phyloP scores from a whole-genome alignment of 257 asterid species.

The Lantana camara region DNA sequence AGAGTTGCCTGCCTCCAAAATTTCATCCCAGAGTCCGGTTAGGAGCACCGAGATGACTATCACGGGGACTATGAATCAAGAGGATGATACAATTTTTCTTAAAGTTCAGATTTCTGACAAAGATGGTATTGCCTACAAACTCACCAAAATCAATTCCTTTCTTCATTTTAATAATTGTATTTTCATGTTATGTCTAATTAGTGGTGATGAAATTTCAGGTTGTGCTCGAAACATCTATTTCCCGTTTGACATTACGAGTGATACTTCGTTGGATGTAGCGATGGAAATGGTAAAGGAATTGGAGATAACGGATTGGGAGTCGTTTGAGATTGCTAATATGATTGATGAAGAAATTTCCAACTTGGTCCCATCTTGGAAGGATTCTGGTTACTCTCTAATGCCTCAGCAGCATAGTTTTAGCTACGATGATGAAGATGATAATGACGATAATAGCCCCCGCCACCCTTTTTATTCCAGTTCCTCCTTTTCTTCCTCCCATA shows the following conservation, averaged over 20 bases:
- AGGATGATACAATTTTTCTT: slow-evolving; percentile 68
- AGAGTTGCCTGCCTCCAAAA: slow-evolving; percentile 24
- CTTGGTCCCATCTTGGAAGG: slow-evolving; percentile 58
- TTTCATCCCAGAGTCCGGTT: slow-evolving; percentile 24
- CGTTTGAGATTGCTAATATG: slow-evolving; percentile 76
- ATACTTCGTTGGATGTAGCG: slow-evolving; percentile 74
- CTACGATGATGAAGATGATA: slow-evolving; percentile 50
- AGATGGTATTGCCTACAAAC: slow-evolving; percentile 44
- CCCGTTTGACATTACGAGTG: slow-evolving; percentile 65
- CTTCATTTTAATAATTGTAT: too few relatives aligned
- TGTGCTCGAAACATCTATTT: slow-evolving; percentile 56
- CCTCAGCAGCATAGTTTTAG: slow-evolving; percentile 50
- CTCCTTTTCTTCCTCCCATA: slow-evolving; percentile 61
- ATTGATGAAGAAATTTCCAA: slow-evolving; percentile 60
- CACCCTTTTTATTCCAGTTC: slow-evolving; percentile 54
- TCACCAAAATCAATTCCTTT: not conserved
- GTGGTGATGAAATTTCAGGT: slow-evolving; percentile 41
- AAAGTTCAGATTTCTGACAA: slow-evolving; percentile 65
- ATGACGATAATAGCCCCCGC: slow-evolving; percentile 46
- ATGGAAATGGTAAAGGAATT: slow-evolving; percentile 80
- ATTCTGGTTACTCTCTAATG: slow-evolving; percentile 26
- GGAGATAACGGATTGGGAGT: slow-evolving; percentile 69
- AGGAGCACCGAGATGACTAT: slow-evolving; percentile 60
- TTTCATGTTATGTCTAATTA: not conserved
- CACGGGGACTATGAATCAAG: slow-evolving; percentile 64